Base-by-base conservation (phyloP, 2,329 filamentous ascomycete species). In the Pyrenophora seminiperda region DNA sequence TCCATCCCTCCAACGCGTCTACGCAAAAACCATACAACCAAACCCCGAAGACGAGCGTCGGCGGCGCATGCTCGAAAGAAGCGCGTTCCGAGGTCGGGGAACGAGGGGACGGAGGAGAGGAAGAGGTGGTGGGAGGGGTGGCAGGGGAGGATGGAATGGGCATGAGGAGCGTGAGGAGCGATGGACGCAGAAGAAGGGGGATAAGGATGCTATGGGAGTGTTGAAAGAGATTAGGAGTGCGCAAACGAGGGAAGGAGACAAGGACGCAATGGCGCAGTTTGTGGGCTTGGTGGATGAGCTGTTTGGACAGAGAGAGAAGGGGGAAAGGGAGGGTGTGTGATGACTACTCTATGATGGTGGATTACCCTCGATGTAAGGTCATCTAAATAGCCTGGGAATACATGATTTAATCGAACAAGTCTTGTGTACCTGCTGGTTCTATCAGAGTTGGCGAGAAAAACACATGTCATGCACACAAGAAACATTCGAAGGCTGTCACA, bases 241-340 rank as follows among this genome's bases (percentile, higher is more conserved):
- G 14, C 59, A 55, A 14, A 61, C 62, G 5, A 68, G 64, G 1
- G 63, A 66, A 13, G 63, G 66, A 36, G 65, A 70, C 46, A 65
- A 71, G 20, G 73, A 75, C 27, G 75, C 70, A 1, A 66, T 79
- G 62, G 60, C 55, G 4, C 74, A 77, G 38, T 79, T 78, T 58
- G 70, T 67, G 34, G 51, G 46, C 20, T 50, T 71, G 24, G 56
- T 70, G 5, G 58, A 61, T 19, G 63, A 69, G 38, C 53, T 58
- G 0, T 66, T 70, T 41, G 61, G 52, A 29, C 17, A 52, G 3
- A 38, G 30, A 27, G 47, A 46, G 9, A 41, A 50, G 20, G 41
- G 18, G 17, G 24, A 19, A 13, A 27, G 31, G 2, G 24, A 27
- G 9, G 24, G 24, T 3, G 24, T 11, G 9, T 27, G 24, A 27